Base-by-base conservation (phyloP, 257 asterid species). In the Plantago ovata region DNA sequence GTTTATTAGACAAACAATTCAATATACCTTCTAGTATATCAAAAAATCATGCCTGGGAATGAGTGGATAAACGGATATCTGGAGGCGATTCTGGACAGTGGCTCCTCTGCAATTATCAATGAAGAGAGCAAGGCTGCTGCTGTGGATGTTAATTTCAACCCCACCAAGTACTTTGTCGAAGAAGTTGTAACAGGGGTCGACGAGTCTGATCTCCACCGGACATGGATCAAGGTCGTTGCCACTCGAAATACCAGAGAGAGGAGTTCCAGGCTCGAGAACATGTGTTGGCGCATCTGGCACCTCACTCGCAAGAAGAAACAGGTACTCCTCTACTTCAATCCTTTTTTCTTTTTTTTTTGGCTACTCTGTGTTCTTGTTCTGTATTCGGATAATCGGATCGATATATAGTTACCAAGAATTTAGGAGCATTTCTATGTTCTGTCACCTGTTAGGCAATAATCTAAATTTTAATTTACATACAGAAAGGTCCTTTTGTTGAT, bases 281-380 rank as follows among this genome's bases (percentile, higher is more conserved):
- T 87, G 96, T 87, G 96, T 70, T 87, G 96, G 96, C 83, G 96
- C 8, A 84, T 87, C 63, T 87, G 96, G 96, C 96, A 87, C 56
- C 91, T 87, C 49, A 69, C 96, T 9, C 84, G 96, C 64, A 87
- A 80, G 58, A 76, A 84, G 74, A 87, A 84, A 40, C 94, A 84
- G 96, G 96, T n/a, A n/a, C n/a, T n/a, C n/a, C n/a, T n/a, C n/a
- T n/a, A n/a, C n/a, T 84, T 24, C 7, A 5, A 56, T 3, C 21
- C 10, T 18, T 15, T 44, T 6, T 20, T 6, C 1, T 15, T 9
- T 40, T 6, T 53, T 11, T 23, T 16, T 50, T 38, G 18, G 2
- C 38, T 10, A 6, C 16, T 58, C 14, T 50, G 38, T 50, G 11
- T 12, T 10, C 9, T 6, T 49, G 21, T 16, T 21, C 4, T 18